These are phyloP conservation scores for Tylopilus sp. DNA, from an alignment of 1,284 basidiomycete species.

Conservation along the genomic window DNA sequence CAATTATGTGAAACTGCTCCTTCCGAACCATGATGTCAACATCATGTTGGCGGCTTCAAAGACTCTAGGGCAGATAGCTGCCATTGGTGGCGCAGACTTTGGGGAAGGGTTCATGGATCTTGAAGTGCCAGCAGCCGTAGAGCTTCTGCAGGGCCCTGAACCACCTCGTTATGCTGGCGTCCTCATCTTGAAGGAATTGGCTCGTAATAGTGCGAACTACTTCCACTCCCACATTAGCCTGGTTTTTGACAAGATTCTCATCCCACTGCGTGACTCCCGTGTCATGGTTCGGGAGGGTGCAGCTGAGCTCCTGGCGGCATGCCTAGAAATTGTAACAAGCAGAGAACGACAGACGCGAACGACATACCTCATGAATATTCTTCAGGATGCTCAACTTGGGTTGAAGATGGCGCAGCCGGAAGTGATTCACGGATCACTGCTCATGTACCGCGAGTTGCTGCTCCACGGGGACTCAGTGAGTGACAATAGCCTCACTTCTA, in stretches of 20 bases:
- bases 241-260: slow-evolving; percentile 89
- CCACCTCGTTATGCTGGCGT: slow-evolving; percentile 79
- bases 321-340: slow-evolving; percentile 78
- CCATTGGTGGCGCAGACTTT: slow-evolving; percentile 76
- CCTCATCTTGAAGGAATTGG: slow-evolving; percentile 87
- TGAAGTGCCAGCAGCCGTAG: slow-evolving; percentile 79
- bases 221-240: slow-evolving; percentile 84
- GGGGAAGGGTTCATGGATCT: slow-evolving; percentile 86
- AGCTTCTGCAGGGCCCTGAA: slow-evolving; percentile 73
- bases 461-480: slow-evolving; percentile 89
- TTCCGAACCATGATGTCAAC: slow-evolving; percentile 80
- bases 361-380: slow-evolving; percentile 71
- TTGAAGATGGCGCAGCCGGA: slow-evolving; percentile 79
- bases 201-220: slow-evolving; percentile 78
- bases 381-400: slow-evolving; percentile 87
- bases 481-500: neutral
- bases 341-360: slow-evolving; percentile 67
- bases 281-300: slow-evolving; percentile 88
- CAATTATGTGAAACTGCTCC: slow-evolving; percentile 85
- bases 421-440: slow-evolving; percentile 88
- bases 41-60: slow-evolving; percentile 89
- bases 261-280: slow-evolving; percentile 80
- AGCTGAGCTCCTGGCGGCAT: slow-evolving; percentile 85
- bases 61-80: slow-evolving; percentile 78
- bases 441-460: slow-evolving; percentile 90